phyloP scores from a whole-genome alignment of 345 rosid genomes.

The Fremontodendron californicum region DNA sequence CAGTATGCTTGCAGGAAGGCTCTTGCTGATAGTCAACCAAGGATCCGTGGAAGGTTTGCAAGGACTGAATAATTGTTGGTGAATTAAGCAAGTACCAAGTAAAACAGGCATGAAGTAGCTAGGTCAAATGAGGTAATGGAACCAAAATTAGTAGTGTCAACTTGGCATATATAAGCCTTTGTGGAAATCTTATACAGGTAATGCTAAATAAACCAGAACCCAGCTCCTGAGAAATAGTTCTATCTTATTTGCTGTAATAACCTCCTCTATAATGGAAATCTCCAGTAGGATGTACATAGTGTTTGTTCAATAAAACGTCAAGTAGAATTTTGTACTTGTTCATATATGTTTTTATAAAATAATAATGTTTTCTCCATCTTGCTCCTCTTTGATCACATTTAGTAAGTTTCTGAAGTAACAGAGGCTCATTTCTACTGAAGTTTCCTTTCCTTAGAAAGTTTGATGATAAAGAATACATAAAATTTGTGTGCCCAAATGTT shows the following conservation, averaged over 20 bases:
- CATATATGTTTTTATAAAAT: constrained; percentile 8
- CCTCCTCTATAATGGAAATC: constrained; percentile 18
- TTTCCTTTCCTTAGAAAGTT: not conserved
- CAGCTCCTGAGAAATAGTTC: constrained; percentile 19
- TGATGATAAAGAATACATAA: not conserved
- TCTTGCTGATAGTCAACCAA: constrained; percentile 96
- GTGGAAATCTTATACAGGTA: constrained; percentile 14
- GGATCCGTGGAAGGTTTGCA: constrained; percentile 98
- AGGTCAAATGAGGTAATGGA: no score
- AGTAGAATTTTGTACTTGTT: constrained; percentile 31
- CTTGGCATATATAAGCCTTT: constrained; percentile 16
- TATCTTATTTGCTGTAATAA: constrained; percentile 27
- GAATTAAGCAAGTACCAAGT: no score
- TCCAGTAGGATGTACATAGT: constrained; percentile 35
- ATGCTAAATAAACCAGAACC: constrained; percentile 33
- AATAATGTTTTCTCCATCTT: not conserved
- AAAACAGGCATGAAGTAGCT: no score
- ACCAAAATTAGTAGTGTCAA: no score
- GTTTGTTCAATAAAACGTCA: constrained; percentile 34
- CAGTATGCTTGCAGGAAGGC: constrained; percentile 99
- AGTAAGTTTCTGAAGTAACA: not conserved
- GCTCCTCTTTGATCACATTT: not conserved
- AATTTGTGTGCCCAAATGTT: not conserved
- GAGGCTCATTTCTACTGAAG: not conserved
- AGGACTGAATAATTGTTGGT: constrained; percentile 40